Conservation (phyloP, 371 early-diverging fungal genomes). For the Batkoa obscura region DNA sequence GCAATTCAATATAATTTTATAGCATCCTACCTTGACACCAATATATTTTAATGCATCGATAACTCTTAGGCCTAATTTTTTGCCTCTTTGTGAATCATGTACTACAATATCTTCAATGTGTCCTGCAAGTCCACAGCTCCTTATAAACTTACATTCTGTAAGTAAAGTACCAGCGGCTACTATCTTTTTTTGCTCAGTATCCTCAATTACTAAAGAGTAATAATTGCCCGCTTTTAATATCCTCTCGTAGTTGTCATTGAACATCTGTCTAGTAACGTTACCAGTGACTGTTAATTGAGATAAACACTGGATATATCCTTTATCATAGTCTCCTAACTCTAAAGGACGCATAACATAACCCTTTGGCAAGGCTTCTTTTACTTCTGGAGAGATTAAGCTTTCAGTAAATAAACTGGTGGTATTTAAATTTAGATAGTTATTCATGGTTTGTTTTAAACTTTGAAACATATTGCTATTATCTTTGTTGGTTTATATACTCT, state of each 20-base stretch:
- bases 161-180: conserved; percentile 90
- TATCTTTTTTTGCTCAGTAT: conserved; percentile 26
- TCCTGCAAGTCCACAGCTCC: conserved; percentile 61
- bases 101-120: conserved; percentile 92
- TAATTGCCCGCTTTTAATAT: conserved; percentile 57
- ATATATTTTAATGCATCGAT: conserved; percentile 54
- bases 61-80: conserved; percentile 54
- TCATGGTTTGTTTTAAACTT: too few relatives aligned
- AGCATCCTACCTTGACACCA: conserved; percentile 40
- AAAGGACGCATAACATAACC: conserved; percentile 74
- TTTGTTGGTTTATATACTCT: too few relatives aligned
- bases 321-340: conserved; percentile 58
- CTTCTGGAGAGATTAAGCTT: conserved; percentile 44
- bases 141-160: conserved; percentile 91
- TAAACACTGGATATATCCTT: conserved; percentile 47
- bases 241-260: conserved; percentile 27
- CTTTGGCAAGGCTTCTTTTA: conserved; percentile 46
- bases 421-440: too few relatives aligned
- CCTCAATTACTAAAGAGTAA: conserved; percentile 68
- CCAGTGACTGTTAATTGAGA: conserved; percentile 61
- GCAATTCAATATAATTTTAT: conserved; percentile 77
- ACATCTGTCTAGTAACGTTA: conserved; percentile 36
- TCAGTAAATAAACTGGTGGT: too few relatives aligned
- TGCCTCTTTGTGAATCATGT: conserved; percentile 77
- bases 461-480: too few relatives aligned